A percentile compares a stretch with the other conserved stretches of the same genome.
These are phyloP conservation scores for Candida golubevii DNA, from an alignment of 805 yeast species.

Conservation along the genomic window DNA sequence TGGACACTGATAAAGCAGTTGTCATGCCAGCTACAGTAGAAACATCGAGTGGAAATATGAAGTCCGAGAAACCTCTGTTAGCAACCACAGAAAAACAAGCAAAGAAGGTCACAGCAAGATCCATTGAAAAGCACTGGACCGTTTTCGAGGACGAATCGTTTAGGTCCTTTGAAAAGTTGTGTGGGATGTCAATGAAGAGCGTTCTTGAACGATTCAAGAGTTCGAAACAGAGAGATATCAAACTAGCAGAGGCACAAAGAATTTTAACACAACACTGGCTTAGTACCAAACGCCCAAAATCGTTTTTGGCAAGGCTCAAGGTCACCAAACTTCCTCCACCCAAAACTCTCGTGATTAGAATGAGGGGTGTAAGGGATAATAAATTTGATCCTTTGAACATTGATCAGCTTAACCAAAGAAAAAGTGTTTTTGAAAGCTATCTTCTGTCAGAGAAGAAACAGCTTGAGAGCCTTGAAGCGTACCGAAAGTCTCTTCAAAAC, in stretches of 20 bases:
- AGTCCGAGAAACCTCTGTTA: background rate
- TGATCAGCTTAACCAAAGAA: constrained; percentile 13
- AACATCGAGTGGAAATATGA: too few relatives aligned
- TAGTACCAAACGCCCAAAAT: constrained; percentile 10
- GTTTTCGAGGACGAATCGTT: constrained; percentile 9
- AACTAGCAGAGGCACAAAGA: constrained; percentile 14
- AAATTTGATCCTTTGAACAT: constrained; percentile 12
- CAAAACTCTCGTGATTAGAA: constrained; percentile 12
- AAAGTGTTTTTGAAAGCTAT: constrained; percentile 25
- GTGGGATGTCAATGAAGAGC: constrained; percentile 9
- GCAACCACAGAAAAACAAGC: constrained; percentile 4
- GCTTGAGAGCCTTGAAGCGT: constrained; percentile 27
- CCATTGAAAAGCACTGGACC: constrained; percentile 17
- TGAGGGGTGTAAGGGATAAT: constrained; percentile 9
- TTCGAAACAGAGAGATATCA: constrained; percentile 5
- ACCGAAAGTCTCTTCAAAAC: constrained; percentile 21
- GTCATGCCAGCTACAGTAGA: background rate
- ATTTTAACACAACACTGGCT: constrained; percentile 16
- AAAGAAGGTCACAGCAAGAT: constrained; percentile 10
- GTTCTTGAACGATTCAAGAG: constrained; percentile 12
- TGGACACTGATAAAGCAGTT: constrained; percentile 7
- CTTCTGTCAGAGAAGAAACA: constrained; percentile 39
- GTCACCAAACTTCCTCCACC: constrained; percentile 17
- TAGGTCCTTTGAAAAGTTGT: constrained; percentile 10
- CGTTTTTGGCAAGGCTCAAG: constrained; percentile 15